Conservation (phyloP, 164 flowering plant species). For the Brasenia schreberi region DNA sequence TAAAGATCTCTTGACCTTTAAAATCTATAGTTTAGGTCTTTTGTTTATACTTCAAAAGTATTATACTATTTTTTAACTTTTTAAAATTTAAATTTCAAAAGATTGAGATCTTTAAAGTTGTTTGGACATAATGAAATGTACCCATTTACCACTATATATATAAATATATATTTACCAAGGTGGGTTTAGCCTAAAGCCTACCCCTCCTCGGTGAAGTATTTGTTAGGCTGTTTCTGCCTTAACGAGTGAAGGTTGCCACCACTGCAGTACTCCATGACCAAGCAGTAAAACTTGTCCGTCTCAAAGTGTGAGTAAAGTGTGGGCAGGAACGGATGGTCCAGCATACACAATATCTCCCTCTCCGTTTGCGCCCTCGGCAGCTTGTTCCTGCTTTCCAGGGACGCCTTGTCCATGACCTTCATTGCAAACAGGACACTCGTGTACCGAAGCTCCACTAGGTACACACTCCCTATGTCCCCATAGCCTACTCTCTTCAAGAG, state of each 20-base stretch:
- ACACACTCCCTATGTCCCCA: conserved; percentile 81
- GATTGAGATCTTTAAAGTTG: no score
- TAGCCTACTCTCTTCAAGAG: conserved; percentile 69
- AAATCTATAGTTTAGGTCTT: no score
- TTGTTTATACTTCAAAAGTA: no score
- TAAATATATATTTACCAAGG: no score
- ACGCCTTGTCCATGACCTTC: conserved; percentile 80
- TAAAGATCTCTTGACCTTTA: no score
- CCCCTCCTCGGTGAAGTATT: conserved; percentile 29
- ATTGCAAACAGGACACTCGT: conserved; percentile 50
- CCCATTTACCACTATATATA: no score
- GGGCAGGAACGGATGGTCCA: conserved; percentile 78
- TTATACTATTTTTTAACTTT: no score
- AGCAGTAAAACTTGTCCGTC: conserved; percentile 66
- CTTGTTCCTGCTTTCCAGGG: conserved; percentile 62
- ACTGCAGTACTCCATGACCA: conserved; percentile 83
- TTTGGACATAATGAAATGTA: no score
- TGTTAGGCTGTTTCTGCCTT: conserved; percentile 65
- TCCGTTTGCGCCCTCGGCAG: conserved; percentile 60
- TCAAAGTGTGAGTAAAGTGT: conserved; percentile 62
- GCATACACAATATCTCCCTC: conserved; percentile 60
- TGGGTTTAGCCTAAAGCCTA: no score
- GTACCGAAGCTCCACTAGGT: conserved; percentile 58
- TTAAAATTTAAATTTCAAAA: no score
- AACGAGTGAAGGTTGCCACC: conserved; percentile 81